Base-by-base conservation (phyloP, 2,329 filamentous ascomycete species). In the Nemania abortiva region DNA sequence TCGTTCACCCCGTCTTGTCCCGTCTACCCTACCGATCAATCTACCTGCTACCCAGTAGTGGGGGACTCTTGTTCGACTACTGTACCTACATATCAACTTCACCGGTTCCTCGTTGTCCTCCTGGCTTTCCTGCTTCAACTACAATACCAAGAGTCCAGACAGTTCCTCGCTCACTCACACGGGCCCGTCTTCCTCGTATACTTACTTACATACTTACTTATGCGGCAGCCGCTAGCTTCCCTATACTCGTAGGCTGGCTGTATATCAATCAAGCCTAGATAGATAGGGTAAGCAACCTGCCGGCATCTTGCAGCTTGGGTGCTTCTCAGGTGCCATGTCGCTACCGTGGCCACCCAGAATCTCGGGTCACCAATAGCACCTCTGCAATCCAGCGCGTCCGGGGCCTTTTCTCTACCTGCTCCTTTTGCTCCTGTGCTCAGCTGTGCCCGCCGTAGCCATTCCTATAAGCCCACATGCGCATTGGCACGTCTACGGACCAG, bases 281-380 rank as follows among this genome's bases (percentile, higher is more conserved):
- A n/a, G n/a, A n/a, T 27, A 52, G 34, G 10, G 9, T 39, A 18
- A 58, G 61, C 62, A 61, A 42, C 34, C 54, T 45, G 37, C 63
- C 69, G 66, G 69, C 63, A 69, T 62, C 66, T 63, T 66, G 66
- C 69, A 71, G 69, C 57, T 56, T 39, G 34, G 59, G 63, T 58
- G 66, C 65, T 62, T 39, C 29, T 68, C 65, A 65, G 63, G 56
- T 71, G 69, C 66, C 66, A 71, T 71, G 69, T 71, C 67, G 66
- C 63, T 71, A 45, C 66, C 56, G 64, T 58, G 66, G 67, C 53
- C 65, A 72, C 65, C 70, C 70, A 72, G 70, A 59, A 68, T 58
- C 61, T 57, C 68, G 70, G 70, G 70, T 70, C 68, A 59, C 70
- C 70, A 72, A 70, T 72, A 70, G 65, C 61, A 55, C 58, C 42